Conservation (phyloP, 768 basidiomycete genomes). For the Calocybe cyanea region DNA sequence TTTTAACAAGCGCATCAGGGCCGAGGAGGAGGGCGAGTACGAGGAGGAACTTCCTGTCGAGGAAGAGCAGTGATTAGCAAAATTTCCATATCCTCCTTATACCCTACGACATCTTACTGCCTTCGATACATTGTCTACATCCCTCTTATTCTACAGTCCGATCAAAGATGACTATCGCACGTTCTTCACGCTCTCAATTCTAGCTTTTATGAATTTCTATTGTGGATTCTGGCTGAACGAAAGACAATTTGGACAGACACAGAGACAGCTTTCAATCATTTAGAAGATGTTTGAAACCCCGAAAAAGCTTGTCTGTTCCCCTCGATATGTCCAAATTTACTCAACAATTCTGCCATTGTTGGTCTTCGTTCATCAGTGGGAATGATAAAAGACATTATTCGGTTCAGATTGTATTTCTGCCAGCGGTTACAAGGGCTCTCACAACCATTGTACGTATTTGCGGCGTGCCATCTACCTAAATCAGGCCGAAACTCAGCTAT, state of each 20-base stretch:
- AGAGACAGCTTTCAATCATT: too few relatives aligned
- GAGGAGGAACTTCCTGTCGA: constrained; percentile 71
- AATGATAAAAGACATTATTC: too few relatives aligned
- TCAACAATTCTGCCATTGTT: too few relatives aligned
- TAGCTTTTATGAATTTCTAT: constrained; percentile 18
- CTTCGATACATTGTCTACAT: constrained; percentile 15
- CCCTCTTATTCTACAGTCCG: constrained; percentile 13
- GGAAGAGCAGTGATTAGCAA: constrained; percentile 46
- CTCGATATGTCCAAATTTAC: too few relatives aligned
- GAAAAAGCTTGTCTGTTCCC: too few relatives aligned
- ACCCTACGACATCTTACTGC: constrained; percentile 16
- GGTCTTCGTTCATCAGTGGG: too few relatives aligned
- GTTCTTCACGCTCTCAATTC: constrained; percentile 32
- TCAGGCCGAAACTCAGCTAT: neutral
- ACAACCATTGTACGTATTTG: neutral
- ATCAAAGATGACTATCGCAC: constrained; percentile 30
- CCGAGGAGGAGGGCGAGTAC: constrained; percentile 86
- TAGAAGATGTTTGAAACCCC: too few relatives aligned
- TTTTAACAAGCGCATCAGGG: constrained; percentile 38
- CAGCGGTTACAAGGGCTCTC: too few relatives aligned
- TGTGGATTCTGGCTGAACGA: constrained; percentile 9
- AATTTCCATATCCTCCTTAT: constrained; percentile 15
- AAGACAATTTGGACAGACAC: too few relatives aligned
- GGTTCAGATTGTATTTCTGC: too few relatives aligned
- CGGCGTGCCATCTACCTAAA: neutral